These are phyloP conservation scores for Vigna trinervia DNA, from an alignment of 306 rosid species.

Conservation along the genomic window DNA sequence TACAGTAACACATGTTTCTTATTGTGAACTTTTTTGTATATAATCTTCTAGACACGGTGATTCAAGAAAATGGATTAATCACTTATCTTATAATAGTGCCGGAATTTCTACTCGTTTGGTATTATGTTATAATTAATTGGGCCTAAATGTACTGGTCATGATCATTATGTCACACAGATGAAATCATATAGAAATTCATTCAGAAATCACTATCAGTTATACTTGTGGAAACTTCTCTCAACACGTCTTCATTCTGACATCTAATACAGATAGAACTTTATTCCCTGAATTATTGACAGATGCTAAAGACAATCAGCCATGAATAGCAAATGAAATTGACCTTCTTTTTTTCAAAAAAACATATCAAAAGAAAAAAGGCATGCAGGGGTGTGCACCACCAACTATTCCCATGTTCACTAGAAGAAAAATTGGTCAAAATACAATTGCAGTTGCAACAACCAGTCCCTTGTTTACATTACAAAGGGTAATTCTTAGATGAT, in stretches of 20 bases:
- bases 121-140: neutral
- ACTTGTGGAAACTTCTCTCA: neutral
- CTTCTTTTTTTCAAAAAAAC: neutral
- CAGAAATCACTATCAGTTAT: neutral
- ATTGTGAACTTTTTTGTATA: neutral
- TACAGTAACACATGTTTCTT: neutral
- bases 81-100: neutral
- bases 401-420: neutral
- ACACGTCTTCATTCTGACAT: neutral
- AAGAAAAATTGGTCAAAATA: neutral
- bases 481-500: neutral
- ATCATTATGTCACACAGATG: neutral
- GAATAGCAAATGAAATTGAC: neutral
- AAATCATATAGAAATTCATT: neutral
- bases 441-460: constrained; percentile 8
- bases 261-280: neutral
- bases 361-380: constrained; percentile 11
- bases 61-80: neutral
- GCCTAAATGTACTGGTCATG: neutral
- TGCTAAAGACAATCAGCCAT: neutral
- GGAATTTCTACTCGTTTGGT: neutral
- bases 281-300: constrained; percentile 1
- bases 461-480: neutral
- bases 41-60: neutral
- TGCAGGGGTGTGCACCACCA: neutral